Conservation (phyloP, 768 basidiomycete genomes). For the Trametes cingulata region DNA sequence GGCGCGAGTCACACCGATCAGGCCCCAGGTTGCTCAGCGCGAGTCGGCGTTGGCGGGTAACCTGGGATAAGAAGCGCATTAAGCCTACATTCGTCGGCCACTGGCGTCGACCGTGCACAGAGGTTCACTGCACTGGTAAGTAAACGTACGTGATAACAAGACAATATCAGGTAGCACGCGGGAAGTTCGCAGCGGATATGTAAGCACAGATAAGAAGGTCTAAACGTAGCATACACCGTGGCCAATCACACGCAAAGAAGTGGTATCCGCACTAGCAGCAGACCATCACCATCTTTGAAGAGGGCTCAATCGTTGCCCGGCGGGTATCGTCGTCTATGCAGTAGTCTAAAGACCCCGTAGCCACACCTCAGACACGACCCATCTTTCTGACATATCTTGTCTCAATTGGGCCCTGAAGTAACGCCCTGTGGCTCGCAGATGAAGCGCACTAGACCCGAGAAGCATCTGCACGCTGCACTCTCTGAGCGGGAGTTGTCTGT, state of each 20-base stretch:
- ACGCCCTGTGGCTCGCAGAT: slow-evolving; percentile 17
- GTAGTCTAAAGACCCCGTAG: slow-evolving; percentile 22
- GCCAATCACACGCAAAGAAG: not conserved
- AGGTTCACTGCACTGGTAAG: no score
- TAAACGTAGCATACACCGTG: no score
- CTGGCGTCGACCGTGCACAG: not conserved
- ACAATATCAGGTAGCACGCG: no score
- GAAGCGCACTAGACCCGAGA: slow-evolving; percentile 15
- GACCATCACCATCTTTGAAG: no score
- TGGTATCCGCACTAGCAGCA: no score
- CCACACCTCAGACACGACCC: slow-evolving; percentile 27
- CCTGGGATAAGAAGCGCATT: slow-evolving; percentile 1
- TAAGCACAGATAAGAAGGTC: no score
- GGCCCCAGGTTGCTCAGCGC: not conserved
- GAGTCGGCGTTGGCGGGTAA: slow-evolving; percentile 1
- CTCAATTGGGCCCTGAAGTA: slow-evolving; percentile 21
- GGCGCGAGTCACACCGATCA: not conserved
- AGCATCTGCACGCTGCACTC: slow-evolving; percentile 25
- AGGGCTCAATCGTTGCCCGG: not conserved
- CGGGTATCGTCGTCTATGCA: not conserved
- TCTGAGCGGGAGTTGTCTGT: slow-evolving; percentile 3
- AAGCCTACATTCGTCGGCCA: not conserved
- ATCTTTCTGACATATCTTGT: slow-evolving; percentile 19
- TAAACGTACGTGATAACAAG: no score
- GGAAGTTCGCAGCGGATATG: no score